phyloP scores from a whole-genome alignment of 495 filamentous ascomycete genomes.

The Aspergillus cristatus region DNA sequence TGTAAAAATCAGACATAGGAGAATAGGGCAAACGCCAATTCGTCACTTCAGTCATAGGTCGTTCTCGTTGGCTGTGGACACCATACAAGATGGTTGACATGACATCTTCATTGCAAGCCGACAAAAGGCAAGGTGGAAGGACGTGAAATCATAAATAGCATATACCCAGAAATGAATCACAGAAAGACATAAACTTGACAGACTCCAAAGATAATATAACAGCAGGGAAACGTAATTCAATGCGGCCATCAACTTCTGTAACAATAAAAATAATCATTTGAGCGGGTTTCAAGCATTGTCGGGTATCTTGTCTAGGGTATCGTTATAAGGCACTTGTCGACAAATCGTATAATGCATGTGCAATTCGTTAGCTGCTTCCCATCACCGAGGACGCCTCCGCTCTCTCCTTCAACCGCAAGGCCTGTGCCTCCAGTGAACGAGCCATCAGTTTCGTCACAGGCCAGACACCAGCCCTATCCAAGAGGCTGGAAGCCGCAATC shows the following conservation, averaged over 20 bases:
- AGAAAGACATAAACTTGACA: not conserved
- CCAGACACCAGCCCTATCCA: constrained; percentile 87
- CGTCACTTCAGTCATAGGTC: too few relatives aligned
- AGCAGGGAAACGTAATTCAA: too few relatives aligned
- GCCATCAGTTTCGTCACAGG: constrained; percentile 92
- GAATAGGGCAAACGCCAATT: too few relatives aligned
- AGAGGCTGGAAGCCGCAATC: constrained; percentile 76
- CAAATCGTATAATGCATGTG: constrained; percentile 2
- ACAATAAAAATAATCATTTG: too few relatives aligned
- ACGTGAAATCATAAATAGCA: not conserved
- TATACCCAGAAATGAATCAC: not conserved
- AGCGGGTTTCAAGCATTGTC: too few relatives aligned
- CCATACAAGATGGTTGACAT: not conserved
- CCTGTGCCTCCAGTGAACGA: constrained; percentile 75
- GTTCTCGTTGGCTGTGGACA: too few relatives aligned
- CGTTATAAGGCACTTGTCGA: too few relatives aligned
- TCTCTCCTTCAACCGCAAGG: constrained; percentile 66
- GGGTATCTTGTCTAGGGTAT: too few relatives aligned
- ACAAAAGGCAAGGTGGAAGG: not conserved
- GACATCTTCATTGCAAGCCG: not conserved
- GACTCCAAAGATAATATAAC: not conserved
- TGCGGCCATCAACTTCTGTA: too few relatives aligned
- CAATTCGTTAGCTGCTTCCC: constrained; percentile 25
- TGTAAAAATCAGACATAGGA: too few relatives aligned
- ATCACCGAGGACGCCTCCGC: constrained; percentile 59